These are phyloP conservation scores for Paraurostyla sp. DNA, from an alignment of 73 alveolate genomes.

Conservation along the genomic window DNA sequence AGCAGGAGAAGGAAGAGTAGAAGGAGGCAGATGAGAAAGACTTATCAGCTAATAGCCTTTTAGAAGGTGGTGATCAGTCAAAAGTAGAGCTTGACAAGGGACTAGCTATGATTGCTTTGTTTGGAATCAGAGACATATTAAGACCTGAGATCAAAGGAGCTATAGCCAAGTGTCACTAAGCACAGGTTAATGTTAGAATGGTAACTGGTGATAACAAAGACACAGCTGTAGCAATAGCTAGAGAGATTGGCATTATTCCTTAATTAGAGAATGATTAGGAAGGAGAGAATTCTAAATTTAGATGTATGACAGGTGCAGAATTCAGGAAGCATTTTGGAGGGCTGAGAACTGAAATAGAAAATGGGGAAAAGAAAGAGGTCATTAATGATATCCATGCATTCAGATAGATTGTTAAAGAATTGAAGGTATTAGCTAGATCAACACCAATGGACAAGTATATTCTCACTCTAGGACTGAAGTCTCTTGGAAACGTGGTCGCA, in stretches of 20 bases:
- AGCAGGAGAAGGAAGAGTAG: not conserved
- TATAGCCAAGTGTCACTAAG: conserved; percentile 86
- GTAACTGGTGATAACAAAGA: conserved; percentile 96
- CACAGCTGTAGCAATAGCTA: conserved; percentile 89
- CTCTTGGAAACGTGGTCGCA: conserved; percentile 74
- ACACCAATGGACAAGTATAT: conserved; percentile 77
- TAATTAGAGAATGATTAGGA: not conserved
- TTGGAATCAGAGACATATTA: conserved; percentile 96
- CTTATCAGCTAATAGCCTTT: not conserved
- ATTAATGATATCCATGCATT: conserved; percentile 79
- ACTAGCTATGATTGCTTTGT: conserved; percentile 82
- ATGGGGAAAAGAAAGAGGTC: conserved; percentile 63
- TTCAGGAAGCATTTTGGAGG: conserved; percentile 93
- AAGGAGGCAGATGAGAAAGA: not conserved
- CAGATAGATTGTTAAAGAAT: conserved; percentile 85
- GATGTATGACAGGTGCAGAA: conserved; percentile 86
- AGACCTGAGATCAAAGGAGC: conserved; percentile 94
- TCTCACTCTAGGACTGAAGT: conserved; percentile 69
- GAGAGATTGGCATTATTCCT: conserved; percentile 75
- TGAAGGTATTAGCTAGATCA: conserved; percentile 82
- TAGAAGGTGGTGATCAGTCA: not conserved
- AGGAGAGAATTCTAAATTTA: conserved; percentile 16
- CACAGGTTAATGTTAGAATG: conserved; percentile 97
- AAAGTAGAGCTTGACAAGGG: conserved; percentile 69
- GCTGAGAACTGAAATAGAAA: conserved; percentile 67